Evolutionary conservation across 352 stramenopile species (phyloP).

Genomic region (Globisporangium nodosum): DNA sequence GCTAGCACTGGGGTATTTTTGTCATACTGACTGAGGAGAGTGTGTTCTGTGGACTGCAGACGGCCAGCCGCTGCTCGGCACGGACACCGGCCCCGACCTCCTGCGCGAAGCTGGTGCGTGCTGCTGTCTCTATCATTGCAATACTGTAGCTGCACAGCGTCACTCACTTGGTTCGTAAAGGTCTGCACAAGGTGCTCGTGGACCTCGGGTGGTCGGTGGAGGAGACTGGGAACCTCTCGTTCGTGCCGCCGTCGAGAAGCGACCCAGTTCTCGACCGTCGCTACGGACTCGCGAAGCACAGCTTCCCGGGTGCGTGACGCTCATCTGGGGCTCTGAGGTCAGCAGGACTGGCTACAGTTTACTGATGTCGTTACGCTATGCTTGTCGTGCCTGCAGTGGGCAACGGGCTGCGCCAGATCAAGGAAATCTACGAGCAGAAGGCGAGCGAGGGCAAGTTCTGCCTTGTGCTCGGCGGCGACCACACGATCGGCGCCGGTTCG

Average conservation of each 20-base stretch:
- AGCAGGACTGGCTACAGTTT: no score
- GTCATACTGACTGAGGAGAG: no score
- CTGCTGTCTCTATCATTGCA: neutral
- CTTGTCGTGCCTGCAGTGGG: constrained; percentile 50
- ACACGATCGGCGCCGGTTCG: constrained; percentile 93
- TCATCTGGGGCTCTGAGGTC: neutral
- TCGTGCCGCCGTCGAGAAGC: constrained; percentile 34
- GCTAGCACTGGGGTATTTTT: no score
- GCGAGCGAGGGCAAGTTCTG: constrained; percentile 90
- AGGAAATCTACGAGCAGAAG: constrained; percentile 83
- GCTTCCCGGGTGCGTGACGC: constrained; percentile 45
- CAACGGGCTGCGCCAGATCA: constrained; percentile 73
- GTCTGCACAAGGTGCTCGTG: constrained; percentile 73
- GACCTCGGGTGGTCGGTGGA: constrained; percentile 82
- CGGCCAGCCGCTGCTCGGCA: constrained; percentile 75
- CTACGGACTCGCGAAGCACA: constrained; percentile 74
- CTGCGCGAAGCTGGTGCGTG: constrained; percentile 53
- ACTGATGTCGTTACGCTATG: no score
- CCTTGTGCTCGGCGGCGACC: constrained; percentile 94
- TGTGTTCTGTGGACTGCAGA: constrained; percentile 24
- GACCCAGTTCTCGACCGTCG: constrained; percentile 64
- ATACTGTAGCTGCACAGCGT: neutral
- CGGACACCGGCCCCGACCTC: constrained; percentile 67
- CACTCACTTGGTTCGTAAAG: constrained; percentile 11
- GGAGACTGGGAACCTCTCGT: constrained; percentile 78